Conservation (phyloP, 1,284 basidiomycete genomes). For the Puccinia novopanici region DNA sequence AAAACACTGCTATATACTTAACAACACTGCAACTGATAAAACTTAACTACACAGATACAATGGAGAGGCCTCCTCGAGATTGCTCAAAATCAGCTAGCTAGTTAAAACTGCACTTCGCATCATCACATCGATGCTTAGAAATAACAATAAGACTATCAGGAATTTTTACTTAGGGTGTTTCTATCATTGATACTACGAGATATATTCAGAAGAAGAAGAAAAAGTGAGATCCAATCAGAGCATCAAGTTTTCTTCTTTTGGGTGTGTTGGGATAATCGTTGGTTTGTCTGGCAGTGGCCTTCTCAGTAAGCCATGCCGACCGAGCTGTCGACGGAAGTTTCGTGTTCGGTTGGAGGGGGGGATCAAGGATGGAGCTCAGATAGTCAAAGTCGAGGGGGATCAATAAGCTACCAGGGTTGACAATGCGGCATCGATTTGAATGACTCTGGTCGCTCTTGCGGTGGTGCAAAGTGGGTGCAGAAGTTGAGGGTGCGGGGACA, state of each 20-base stretch:
- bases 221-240: background rate
- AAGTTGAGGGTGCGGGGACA: background rate
- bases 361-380: background rate
- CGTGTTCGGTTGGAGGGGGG: background rate
- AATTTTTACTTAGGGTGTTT: too few relatives aligned
- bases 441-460: background rate
- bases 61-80: too few relatives aligned
- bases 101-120: too few relatives aligned
- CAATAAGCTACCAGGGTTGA: background rate
- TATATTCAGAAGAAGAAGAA: background rate
- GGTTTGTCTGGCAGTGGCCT: background rate
- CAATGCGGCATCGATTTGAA: background rate
- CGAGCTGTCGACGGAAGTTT: background rate
- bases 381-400: slow-evolving; percentile 6
- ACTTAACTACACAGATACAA: too few relatives aligned
- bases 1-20: too few relatives aligned
- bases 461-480: background rate
- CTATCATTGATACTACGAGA: too few relatives aligned
- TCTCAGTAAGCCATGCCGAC: slow-evolving; percentile 25
- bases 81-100: too few relatives aligned
- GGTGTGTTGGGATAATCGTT: background rate
- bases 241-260: background rate
- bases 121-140: too few relatives aligned
- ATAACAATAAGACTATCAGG: too few relatives aligned
- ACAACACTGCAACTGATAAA: too few relatives aligned